Evolutionary conservation across 2,329 filamentous ascomycete genomes (phyloP), one percentile per base, ranked within the genome.

Genomic region (Domatiomyces globalis): DNA sequence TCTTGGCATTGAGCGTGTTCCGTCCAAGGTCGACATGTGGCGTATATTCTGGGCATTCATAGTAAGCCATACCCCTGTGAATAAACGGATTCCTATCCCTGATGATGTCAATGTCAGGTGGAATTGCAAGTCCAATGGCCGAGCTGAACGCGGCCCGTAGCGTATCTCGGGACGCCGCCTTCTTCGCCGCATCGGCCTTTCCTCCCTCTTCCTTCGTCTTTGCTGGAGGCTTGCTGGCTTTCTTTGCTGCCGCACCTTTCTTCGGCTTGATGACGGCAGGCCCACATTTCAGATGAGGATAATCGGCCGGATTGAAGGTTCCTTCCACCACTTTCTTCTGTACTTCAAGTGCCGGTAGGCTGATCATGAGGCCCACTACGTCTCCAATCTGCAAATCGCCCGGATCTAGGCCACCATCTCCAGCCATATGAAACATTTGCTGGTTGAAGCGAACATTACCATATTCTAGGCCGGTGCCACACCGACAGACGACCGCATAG

Each of bases 21-120:
- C 94, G 85, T 61, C 95, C 89, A 43, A 96, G 80, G 58, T 94
- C 84, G 65, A 94, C 94, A 9, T 84, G 84, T 0, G 86, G 75
- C 60, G 90, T 85, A 66, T 94, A 94, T 64, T 94, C 88, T 57
- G 88, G 85, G 64, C 87, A 84, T 68, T 94, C 88, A 63, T 94
- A 94, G 51, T 62, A 62, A 9, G 55, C 56, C 55, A 58, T 54
- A 18, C 59, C 58, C 67, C 95, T 95, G 73, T 94, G 94, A 8
- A 89, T 82, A 58, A 96, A 94, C 1, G 92, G 89, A 45, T 95
- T 87, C 47, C 92, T 85, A 67, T 98, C 94, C 56, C 94, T 87
- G 54, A 98, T 86, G 56, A 96, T 85, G 66, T 96, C 92, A 49
- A 54, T 50, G 33, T 59, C 57, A 4, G 59, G 53, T 10, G 59